Conservation (phyloP, 306 rosid species). For the Alnus glutinosa region DNA sequence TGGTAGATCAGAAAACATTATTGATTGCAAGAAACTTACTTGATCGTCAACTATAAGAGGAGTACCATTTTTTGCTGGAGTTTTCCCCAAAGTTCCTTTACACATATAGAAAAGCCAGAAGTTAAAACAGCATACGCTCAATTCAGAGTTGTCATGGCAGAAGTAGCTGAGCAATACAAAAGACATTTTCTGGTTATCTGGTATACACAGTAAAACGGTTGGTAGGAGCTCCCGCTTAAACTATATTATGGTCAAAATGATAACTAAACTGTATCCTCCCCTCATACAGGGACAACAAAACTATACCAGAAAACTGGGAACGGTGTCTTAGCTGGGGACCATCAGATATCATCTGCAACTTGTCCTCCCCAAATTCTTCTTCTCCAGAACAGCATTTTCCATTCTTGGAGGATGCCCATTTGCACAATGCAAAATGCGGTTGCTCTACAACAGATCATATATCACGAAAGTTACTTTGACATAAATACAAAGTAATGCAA, state of each 20-base stretch:
- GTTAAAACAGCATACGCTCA: slow-evolving; percentile 22
- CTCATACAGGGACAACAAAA: slow-evolving; percentile 16
- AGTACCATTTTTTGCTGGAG: slow-evolving; percentile 29
- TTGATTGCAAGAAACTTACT: slow-evolving; percentile 36
- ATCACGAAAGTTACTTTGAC: slow-evolving; percentile 19
- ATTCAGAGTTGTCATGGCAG: slow-evolving; percentile 20
- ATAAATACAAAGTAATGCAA: slow-evolving; percentile 5
- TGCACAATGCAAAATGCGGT: slow-evolving; percentile 51
- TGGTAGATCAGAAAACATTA: slow-evolving; percentile 8
- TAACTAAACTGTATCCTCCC: slow-evolving; percentile 12
- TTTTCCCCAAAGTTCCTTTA: slow-evolving; percentile 34
- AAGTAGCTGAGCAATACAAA: slow-evolving; percentile 15
- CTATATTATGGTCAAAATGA: slow-evolving; percentile 7
- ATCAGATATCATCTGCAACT: slow-evolving; percentile 14
- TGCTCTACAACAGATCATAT: slow-evolving; percentile 27
- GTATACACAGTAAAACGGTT: slow-evolving; percentile 4
- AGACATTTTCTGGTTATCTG: slow-evolving; percentile 1
- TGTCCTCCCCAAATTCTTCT: slow-evolving; percentile 18
- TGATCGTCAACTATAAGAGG: slow-evolving; percentile 42
- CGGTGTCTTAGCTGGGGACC: slow-evolving; percentile 48
- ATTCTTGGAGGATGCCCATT: slow-evolving; percentile 64
- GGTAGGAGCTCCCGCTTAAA: background rate
- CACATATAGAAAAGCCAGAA: slow-evolving; percentile 23
- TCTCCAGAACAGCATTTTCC: slow-evolving; percentile 30
- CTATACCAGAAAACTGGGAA: slow-evolving; percentile 42